Percentiles rank a stretch among this genome's conserved stretches.
phyloP scores from a whole-genome alignment of 148 eudicot genomes.

The Diospyros lotus region DNA sequence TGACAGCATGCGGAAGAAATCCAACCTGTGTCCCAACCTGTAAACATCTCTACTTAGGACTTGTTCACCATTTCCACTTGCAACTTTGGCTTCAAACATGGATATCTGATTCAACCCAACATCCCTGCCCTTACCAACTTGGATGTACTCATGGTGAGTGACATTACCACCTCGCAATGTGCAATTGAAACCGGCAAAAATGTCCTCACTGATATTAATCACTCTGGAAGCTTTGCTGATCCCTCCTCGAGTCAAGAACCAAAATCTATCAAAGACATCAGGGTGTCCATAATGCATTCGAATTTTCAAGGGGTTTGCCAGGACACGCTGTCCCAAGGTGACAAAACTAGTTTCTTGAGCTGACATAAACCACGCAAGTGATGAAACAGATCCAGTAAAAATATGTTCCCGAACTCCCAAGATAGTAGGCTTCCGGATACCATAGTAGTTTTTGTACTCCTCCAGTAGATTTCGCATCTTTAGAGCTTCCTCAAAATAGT shows the following conservation, averaged over 20 bases:
- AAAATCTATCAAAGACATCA: slow-evolving; percentile 89
- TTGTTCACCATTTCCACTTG: slow-evolving; percentile 93
- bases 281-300: slow-evolving; percentile 98
- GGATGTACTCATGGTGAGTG: slow-evolving; percentile 90
- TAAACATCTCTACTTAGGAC: slow-evolving; percentile 83
- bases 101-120: slow-evolving; percentile 90
- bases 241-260: slow-evolving; percentile 94
- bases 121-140: slow-evolving; percentile 94
- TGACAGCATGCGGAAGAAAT: slow-evolving; percentile 86
- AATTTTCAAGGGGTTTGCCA: slow-evolving; percentile 85
- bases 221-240: slow-evolving; percentile 86
- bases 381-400: slow-evolving; percentile 88
- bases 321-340: slow-evolving; percentile 91
- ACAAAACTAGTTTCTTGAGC: slow-evolving; percentile 94
- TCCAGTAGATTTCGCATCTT: slow-evolving; percentile 85
- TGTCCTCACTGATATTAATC: slow-evolving; percentile 91
- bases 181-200: slow-evolving; percentile 95
- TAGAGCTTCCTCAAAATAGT: slow-evolving; percentile 91
- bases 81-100: slow-evolving; percentile 91
- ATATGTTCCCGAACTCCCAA: slow-evolving; percentile 90
- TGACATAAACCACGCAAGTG: slow-evolving; percentile 97
- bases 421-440: slow-evolving; percentile 83
- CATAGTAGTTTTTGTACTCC: slow-evolving; percentile 67
- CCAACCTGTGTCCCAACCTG: slow-evolving; percentile 87
- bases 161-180: slow-evolving; percentile 87